phyloP scores from a whole-genome alignment of 352 stramenopile species.

The Phytophthora rubi region DNA sequence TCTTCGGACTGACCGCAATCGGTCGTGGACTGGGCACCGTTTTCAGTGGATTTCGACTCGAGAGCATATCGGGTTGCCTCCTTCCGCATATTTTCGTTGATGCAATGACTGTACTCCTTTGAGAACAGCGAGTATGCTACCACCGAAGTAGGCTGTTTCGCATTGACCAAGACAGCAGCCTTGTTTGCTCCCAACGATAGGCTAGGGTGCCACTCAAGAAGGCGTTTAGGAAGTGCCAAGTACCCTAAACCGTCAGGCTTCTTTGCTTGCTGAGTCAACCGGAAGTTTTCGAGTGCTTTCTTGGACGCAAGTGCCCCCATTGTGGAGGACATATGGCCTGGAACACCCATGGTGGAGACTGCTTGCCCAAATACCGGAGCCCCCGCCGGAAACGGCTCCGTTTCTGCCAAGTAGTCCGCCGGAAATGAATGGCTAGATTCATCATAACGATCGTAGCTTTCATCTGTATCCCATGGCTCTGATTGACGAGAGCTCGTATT shows the following conservation, averaged over 20 bases:
- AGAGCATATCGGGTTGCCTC: slow-evolving; percentile 50
- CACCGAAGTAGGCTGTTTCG: slow-evolving; percentile 82
- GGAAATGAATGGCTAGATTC: slow-evolving; percentile 72
- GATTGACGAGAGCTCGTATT: slow-evolving; percentile 47
- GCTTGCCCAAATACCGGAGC: slow-evolving; percentile 25
- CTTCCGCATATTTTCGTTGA: slow-evolving; percentile 76
- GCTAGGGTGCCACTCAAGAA: slow-evolving; percentile 85
- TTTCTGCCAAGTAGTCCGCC: slow-evolving; percentile 48
- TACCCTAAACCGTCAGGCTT: slow-evolving; percentile 69
- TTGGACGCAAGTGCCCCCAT: slow-evolving; percentile 69
- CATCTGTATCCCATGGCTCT: slow-evolving; percentile 68
- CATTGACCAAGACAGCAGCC: slow-evolving; percentile 79
- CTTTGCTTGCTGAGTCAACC: slow-evolving; percentile 67
- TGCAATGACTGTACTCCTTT: slow-evolving; percentile 75
- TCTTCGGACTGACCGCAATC: slow-evolving; percentile 36
- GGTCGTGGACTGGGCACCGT: slow-evolving; percentile 37
- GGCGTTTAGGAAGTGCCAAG: slow-evolving; percentile 76
- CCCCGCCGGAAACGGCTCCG: slow-evolving; percentile 23
- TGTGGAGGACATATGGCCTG: slow-evolving; percentile 57
- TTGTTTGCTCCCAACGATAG: slow-evolving; percentile 75
- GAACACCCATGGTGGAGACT: slow-evolving; percentile 42
- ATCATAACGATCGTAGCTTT: slow-evolving; percentile 69
- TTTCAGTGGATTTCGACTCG: slow-evolving; percentile 36
- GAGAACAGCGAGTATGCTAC: slow-evolving; percentile 89
- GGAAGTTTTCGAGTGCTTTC: slow-evolving; percentile 71